Percentiles rank a stretch among this genome's conserved stretches.
Evolutionary conservation across 257 asterid genomes (phyloP).

Genomic region (Voacanga thouarsii): DNA sequence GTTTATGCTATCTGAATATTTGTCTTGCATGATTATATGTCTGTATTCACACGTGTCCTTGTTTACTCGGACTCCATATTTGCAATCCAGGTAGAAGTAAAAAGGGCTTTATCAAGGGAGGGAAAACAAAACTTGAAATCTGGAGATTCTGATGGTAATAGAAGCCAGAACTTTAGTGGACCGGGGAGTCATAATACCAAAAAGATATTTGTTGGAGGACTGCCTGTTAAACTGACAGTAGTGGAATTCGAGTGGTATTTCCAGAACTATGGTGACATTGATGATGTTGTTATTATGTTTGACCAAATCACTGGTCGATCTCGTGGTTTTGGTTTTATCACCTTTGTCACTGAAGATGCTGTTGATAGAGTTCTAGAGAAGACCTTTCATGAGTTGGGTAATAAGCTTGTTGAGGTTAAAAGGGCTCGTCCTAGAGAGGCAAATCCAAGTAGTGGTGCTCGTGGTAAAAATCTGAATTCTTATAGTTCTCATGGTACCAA

Average conservation of each 20-base stretch:
- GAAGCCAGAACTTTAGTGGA: constrained; percentile 21
- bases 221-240: constrained; percentile 36
- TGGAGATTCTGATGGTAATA: neutral
- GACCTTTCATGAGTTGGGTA: constrained; percentile 37
- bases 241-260: constrained; percentile 36
- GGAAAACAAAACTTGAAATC: constrained; percentile 2
- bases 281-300: constrained; percentile 41
- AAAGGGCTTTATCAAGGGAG: constrained; percentile 19
- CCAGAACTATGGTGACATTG: constrained; percentile 29
- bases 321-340: constrained; percentile 50
- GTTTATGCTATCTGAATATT: neutral
- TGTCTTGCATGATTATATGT: neutral
- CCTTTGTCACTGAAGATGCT: constrained; percentile 42
- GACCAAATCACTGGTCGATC: constrained; percentile 38
- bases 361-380: constrained; percentile 38
- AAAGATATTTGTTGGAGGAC: constrained; percentile 48
- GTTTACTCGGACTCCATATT: neutral
- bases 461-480: constrained; percentile 11
- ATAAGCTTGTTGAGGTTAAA: constrained; percentile 44
- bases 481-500: constrained; percentile 1
- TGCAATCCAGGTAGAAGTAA: constrained; percentile 17
- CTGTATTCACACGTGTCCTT: too few species aligned
- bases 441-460: constrained; percentile 24
- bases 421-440: constrained; percentile 43
- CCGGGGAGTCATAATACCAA: constrained; percentile 30